Evolutionary conservation across 768 basidiomycete species (phyloP).

Genomic region (Pilatotrama ljubarskyi): DNA sequence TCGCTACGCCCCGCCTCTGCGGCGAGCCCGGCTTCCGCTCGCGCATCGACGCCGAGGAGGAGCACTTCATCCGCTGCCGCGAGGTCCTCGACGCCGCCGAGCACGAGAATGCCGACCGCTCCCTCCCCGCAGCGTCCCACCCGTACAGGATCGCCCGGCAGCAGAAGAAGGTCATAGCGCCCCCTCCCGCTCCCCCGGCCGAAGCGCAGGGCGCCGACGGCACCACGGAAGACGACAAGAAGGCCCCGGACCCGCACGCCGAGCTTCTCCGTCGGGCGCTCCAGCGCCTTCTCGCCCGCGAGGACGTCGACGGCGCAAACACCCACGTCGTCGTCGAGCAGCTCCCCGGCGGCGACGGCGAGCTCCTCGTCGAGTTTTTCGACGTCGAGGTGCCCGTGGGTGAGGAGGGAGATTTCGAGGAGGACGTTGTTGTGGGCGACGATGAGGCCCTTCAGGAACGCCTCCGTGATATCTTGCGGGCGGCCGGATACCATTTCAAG

Average conservation of each 20-base stretch:
- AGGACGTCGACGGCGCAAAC: conserved; percentile 11
- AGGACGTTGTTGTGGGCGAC: conserved; percentile 22
- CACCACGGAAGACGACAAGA: not conserved
- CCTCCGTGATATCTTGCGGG: conserved; percentile 24
- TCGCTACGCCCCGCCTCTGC: conserved; percentile 94
- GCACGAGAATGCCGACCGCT: conserved; percentile 27
- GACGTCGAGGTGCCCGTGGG: conserved; percentile 22
- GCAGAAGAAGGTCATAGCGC: conserved; percentile 46
- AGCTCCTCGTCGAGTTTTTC: conserved; percentile 42
- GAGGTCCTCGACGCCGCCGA: conserved; percentile 53
- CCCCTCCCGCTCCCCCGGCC: conserved; percentile 30
- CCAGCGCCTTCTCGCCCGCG: conserved; percentile 23
- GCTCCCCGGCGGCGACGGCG: conserved; percentile 36
- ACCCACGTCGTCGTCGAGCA: conserved; percentile 21
- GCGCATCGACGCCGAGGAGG: conserved; percentile 61
- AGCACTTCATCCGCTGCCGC: conserved; percentile 75
- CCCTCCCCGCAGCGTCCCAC: conserved; percentile 52
- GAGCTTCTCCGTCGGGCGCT: conserved; percentile 25
- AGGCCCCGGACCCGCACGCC: conserved; percentile 1
- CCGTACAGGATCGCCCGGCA: conserved; percentile 54
- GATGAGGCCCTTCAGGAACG: conserved; percentile 10
- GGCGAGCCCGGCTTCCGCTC: conserved; percentile 91
- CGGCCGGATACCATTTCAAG: conserved; percentile 22
- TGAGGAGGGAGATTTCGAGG: conserved; percentile 47
- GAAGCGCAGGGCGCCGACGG: not conserved